These are phyloP conservation scores for Cicer bijugum DNA, from an alignment of 306 rosid genomes.

Conservation along the genomic window DNA sequence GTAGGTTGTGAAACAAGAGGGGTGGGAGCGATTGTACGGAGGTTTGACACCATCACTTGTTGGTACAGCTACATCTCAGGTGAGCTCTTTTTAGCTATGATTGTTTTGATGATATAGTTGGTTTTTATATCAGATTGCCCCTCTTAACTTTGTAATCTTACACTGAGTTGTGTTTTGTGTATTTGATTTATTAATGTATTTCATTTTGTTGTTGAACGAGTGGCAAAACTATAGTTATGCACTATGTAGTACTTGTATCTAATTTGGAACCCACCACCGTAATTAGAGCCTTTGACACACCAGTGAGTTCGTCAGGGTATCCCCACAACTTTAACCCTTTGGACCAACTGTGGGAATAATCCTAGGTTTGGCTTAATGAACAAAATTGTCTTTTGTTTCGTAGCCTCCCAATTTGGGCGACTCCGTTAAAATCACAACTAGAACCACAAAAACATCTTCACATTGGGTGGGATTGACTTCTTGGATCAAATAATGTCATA, in stretches of 20 bases:
- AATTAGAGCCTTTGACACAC: too few species aligned
- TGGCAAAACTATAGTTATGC: not conserved
- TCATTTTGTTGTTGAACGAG: constrained; percentile 17
- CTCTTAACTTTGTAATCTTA: not conserved
- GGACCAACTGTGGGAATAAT: too few species aligned
- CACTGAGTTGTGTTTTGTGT: not conserved
- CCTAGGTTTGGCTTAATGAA: too few species aligned
- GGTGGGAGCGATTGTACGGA: constrained; percentile 89
- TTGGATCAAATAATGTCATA: too few species aligned
- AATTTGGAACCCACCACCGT: not conserved
- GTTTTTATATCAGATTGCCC: not conserved
- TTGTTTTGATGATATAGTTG: constrained; percentile 9
- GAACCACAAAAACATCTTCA: too few species aligned
- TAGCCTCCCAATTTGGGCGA: too few species aligned
- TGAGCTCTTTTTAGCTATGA: constrained; percentile 48
- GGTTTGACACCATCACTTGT: constrained; percentile 83
- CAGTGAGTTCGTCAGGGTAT: too few species aligned
- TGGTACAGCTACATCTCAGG: constrained; percentile 97
- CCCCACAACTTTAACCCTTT: too few species aligned
- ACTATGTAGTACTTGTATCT: not conserved
- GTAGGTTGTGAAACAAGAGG: constrained; percentile 87
- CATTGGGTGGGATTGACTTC: too few species aligned
- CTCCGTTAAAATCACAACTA: too few species aligned
- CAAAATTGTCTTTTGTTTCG: too few species aligned
- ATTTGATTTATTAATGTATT: not conserved